phyloP scores from a whole-genome alignment of 2,329 filamentous ascomycete species.

The Boeremia lycopersici region DNA sequence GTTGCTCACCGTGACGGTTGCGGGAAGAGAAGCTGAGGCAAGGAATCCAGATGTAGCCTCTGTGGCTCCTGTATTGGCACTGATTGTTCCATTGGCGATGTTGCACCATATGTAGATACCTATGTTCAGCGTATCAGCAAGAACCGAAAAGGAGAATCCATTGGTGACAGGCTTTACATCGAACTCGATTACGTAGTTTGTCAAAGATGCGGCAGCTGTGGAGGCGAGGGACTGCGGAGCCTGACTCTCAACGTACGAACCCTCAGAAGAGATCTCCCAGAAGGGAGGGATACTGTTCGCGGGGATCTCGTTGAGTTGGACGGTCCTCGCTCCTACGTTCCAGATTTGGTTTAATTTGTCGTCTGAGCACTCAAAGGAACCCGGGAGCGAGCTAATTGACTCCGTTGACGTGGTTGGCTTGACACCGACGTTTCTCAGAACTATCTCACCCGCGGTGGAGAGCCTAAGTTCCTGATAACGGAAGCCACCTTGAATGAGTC shows the following conservation, averaged over 20 bases:
- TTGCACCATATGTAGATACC: slow-evolving; percentile 24
- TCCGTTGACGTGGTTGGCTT: slow-evolving; percentile 28
- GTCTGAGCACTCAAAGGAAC: slow-evolving; percentile 39
- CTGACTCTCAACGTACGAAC: slow-evolving; percentile 35
- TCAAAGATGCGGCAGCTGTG: slow-evolving; percentile 21
- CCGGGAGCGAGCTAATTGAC: slow-evolving; percentile 31
- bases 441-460: slow-evolving; percentile 35
- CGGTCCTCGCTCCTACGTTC: slow-evolving; percentile 39
- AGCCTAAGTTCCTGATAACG: slow-evolving; percentile 49
- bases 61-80: slow-evolving; percentile 8
- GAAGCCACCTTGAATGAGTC: slow-evolving; percentile 47
- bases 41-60: neutral
- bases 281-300: slow-evolving; percentile 35
- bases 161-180: slow-evolving; percentile 35
- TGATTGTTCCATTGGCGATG: slow-evolving; percentile 23
- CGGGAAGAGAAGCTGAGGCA: slow-evolving; percentile 1
- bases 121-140: slow-evolving; percentile 38
- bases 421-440: slow-evolving; percentile 37
- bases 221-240: slow-evolving; percentile 29
- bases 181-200: slow-evolving; percentile 30
- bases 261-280: slow-evolving; percentile 33
- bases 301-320: slow-evolving; percentile 41
- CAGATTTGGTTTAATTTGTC: slow-evolving; percentile 38
- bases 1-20: slow-evolving; percentile 2
- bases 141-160: slow-evolving; percentile 40